Conservation (phyloP, 306 rosid genomes). For the Trifolium dubium region DNA sequence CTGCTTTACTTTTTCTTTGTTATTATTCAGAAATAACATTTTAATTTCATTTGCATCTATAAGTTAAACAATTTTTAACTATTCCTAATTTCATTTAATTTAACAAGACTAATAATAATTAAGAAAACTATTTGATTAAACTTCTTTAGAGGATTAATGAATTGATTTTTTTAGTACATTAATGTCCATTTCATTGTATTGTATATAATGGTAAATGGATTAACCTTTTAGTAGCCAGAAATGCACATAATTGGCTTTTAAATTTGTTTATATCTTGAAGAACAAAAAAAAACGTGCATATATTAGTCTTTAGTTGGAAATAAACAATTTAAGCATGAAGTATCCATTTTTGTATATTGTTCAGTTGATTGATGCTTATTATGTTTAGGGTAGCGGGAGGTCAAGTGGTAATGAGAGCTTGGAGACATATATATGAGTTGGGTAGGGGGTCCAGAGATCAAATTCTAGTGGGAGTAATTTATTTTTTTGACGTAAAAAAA, state of each 20-base stretch:
- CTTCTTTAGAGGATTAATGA: constrained; percentile 6
- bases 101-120: background rate
- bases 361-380: no score
- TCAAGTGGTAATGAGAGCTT: no score
- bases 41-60: background rate
- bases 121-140: background rate
- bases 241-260: constrained; percentile 3
- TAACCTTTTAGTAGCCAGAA: background rate
- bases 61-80: background rate
- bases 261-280: no score
- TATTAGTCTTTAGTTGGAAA: no score
- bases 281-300: no score
- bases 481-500: no score
- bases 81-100: background rate
- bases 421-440: no score
- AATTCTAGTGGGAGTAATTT: no score
- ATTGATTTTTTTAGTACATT: constrained; percentile 8
- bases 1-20: background rate
- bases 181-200: constrained; percentile 22
- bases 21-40: constrained; percentile 17
- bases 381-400: no score
- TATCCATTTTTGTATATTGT: no score
- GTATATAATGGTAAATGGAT: background rate
- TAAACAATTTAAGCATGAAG: no score
- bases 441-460: no score